Evolutionary conservation across 2,329 filamentous ascomycete genomes (phyloP).

Genomic region (Exophiala dermatitidis): DNA sequence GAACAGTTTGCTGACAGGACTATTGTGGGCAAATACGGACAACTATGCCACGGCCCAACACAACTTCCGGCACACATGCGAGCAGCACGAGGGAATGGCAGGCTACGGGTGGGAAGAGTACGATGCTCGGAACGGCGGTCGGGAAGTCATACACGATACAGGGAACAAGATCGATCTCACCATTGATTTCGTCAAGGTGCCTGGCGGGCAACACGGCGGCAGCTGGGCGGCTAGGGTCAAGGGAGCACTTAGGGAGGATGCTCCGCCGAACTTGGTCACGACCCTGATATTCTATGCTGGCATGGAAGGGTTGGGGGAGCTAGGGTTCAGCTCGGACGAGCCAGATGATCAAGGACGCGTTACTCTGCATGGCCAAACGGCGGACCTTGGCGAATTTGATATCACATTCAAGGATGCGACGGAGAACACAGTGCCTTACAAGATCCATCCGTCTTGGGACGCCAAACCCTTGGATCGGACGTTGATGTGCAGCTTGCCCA

Average conservation of each 20-base stretch:
- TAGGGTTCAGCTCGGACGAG: slow-evolving; percentile 53
- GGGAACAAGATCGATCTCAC: slow-evolving; percentile 84
- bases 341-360: slow-evolving; percentile 56
- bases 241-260: slow-evolving; percentile 67
- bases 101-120: slow-evolving; percentile 99
- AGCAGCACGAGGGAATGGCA: slow-evolving; percentile 86
- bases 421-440: slow-evolving; percentile 53
- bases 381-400: slow-evolving; percentile 69
- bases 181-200: slow-evolving; percentile 88
- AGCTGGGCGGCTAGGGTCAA: slow-evolving; percentile 88
- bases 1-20: slow-evolving; percentile 69
- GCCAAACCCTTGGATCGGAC: slow-evolving; percentile 69
- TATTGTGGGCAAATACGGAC: slow-evolving; percentile 86
- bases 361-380: slow-evolving; percentile 61
- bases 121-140: slow-evolving; percentile 77
- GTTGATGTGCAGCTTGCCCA: slow-evolving; percentile 62
- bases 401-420: slow-evolving; percentile 67
- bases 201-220: slow-evolving; percentile 75
- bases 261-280: slow-evolving; percentile 60
- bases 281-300: slow-evolving; percentile 75
- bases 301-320: slow-evolving; percentile 65
- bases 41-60: slow-evolving; percentile 45
- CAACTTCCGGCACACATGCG: slow-evolving; percentile 79
- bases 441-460: slow-evolving; percentile 57
- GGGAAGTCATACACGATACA: slow-evolving; percentile 84